Conservation (phyloP, 139 green algal species). For the Coelastrella sp. region DNA sequence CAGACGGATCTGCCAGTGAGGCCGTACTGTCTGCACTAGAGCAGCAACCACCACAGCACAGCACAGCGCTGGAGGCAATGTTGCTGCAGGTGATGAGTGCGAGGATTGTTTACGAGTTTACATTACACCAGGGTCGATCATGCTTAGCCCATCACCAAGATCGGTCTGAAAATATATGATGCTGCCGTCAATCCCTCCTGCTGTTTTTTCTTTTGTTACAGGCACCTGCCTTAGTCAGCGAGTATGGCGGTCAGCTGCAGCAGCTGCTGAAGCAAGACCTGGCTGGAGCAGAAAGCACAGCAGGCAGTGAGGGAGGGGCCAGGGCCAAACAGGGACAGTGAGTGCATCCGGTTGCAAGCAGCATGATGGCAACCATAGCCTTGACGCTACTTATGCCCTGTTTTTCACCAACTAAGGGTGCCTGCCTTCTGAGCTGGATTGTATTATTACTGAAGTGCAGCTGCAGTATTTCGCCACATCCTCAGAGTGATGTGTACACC, state of each 20-base stretch:
- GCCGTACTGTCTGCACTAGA: conserved; percentile 18
- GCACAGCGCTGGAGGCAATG: background rate
- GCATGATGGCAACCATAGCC: background rate
- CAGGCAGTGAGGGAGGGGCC: background rate
- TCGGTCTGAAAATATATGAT: background rate
- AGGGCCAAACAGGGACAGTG: conserved; percentile 13
- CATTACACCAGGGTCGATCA: background rate
- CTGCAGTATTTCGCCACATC: too few relatives aligned
- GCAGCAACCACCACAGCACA: background rate
- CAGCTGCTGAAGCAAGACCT: conserved; percentile 9
- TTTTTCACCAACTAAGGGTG: too few relatives aligned
- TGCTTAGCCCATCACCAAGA: background rate
- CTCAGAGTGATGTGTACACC: conserved; percentile 7
- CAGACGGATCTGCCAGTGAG: conserved; percentile 3
- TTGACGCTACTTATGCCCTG: background rate
- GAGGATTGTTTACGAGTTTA: background rate
- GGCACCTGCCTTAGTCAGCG: conserved; percentile 25
- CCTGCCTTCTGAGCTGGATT: too few relatives aligned
- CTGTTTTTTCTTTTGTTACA: background rate
- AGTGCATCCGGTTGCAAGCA: background rate
- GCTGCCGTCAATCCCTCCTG: background rate
- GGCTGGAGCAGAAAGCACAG: background rate
- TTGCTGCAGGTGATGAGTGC: conserved; percentile 10
- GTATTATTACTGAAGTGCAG: too few relatives aligned
- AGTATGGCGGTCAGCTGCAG: conserved; percentile 38